Conservation (phyloP, 352 stramenopile species). For the Phytopythium delawarense region DNA sequence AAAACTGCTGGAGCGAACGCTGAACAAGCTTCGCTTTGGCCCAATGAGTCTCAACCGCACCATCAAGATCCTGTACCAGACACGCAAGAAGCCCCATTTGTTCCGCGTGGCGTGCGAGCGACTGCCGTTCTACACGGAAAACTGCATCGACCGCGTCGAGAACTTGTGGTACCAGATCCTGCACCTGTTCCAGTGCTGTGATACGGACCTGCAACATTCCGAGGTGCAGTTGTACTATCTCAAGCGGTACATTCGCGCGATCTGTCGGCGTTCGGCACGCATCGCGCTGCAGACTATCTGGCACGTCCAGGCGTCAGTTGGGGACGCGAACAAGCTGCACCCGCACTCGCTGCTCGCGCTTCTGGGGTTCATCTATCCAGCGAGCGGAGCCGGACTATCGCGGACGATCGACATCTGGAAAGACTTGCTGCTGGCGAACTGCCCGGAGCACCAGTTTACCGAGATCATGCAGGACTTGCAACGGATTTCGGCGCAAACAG, state of each 20-base stretch:
- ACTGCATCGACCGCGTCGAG: conserved; percentile 68
- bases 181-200: conserved; percentile 73
- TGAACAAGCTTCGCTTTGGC: conserved; percentile 42
- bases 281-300: conserved; percentile 81
- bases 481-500: conserved; percentile 25
- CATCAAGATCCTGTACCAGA: conserved; percentile 81
- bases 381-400: conserved; percentile 20
- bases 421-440: conserved; percentile 57
- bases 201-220: conserved; percentile 40
- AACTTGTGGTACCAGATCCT: conserved; percentile 79
- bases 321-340: conserved; percentile 42
- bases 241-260: conserved; percentile 60
- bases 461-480: conserved; percentile 43
- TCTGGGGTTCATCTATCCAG: conserved; percentile 62
- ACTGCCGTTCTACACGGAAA: conserved; percentile 70
- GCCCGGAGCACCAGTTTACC: conserved; percentile 44
- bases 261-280: conserved; percentile 61
- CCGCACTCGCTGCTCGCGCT: conserved; percentile 58
- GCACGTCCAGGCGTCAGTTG: conserved; percentile 64
- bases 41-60: conserved; percentile 77
- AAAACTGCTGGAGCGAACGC: conserved; percentile 30
- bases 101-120: conserved; percentile 64
- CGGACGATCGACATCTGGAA: conserved; percentile 45
- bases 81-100: conserved; percentile 54
- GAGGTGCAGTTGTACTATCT: conserved; percentile 62